Evolutionary conservation across 139 green algal genomes (phyloP).

Genomic region (Tetraselmis striata): DNA sequence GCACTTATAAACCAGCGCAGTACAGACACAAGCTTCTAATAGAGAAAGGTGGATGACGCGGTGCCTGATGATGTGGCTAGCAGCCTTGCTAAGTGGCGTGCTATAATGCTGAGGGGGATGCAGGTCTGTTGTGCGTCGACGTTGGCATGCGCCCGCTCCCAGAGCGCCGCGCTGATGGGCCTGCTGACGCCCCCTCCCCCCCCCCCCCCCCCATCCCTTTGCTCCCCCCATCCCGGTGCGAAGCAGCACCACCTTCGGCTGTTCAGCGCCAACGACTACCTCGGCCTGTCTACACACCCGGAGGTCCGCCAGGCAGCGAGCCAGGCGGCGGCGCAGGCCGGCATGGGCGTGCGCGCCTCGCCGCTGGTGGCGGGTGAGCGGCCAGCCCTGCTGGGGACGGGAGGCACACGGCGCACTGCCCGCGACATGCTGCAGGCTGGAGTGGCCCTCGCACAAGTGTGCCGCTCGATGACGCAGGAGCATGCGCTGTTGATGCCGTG

Average conservation of each 20-base stretch:
- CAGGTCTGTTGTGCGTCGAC: neutral
- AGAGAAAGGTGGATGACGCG: too few species aligned
- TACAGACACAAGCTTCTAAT: too few species aligned
- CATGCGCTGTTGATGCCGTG: neutral
- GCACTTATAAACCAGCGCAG: too few species aligned
- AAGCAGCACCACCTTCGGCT: conserved; percentile 37
- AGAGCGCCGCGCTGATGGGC: neutral
- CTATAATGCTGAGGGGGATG: too few species aligned
- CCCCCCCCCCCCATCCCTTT: too few species aligned
- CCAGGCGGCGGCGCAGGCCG: conserved; percentile 35
- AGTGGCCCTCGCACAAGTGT: neutral
- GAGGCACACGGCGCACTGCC: too few species aligned
- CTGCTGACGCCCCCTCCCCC: neutral
- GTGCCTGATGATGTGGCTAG: too few species aligned
- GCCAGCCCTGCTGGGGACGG: too few species aligned
- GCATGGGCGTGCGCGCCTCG: conserved; percentile 60
- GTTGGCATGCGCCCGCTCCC: neutral
- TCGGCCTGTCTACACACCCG: conserved; percentile 81
- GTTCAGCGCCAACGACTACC: conserved; percentile 91
- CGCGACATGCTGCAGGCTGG: too few species aligned
- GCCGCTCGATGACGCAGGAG: neutral
- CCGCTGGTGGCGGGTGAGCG: conserved; percentile 54
- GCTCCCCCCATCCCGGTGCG: too few species aligned
- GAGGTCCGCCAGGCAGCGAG: conserved; percentile 56
- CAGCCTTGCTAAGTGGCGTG: too few species aligned